Conservation (phyloP, 441 rosid species). For the Raphanus hybrid region DNA sequence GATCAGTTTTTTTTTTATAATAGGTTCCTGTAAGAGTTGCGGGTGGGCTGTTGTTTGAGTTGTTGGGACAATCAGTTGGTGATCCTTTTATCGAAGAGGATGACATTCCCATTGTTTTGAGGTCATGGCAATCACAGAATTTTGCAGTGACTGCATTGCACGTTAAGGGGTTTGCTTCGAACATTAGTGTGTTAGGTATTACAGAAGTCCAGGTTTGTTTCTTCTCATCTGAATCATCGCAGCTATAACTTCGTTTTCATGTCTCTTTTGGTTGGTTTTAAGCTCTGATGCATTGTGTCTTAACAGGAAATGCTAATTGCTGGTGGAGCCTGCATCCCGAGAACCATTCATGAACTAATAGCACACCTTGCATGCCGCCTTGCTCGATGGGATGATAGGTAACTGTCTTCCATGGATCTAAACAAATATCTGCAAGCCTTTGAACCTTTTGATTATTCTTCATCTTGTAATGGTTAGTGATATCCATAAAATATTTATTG, state of each 20-base stretch:
- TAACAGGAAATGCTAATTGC: slow-evolving; percentile 62
- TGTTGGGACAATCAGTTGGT: slow-evolving; percentile 70
- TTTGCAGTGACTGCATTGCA: slow-evolving; percentile 62
- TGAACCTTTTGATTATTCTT: not conserved
- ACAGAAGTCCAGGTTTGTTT: slow-evolving; percentile 64
- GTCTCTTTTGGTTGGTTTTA: not conserved
- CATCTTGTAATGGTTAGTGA: slow-evolving; percentile 16
- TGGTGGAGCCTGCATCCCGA: slow-evolving; percentile 50
- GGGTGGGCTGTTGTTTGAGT: slow-evolving; percentile 73
- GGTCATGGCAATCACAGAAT: slow-evolving; percentile 73
- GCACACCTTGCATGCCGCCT: slow-evolving; percentile 65
- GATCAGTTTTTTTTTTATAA: slow-evolving; percentile 7
- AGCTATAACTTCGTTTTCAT: not conserved
- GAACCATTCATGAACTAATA: slow-evolving; percentile 56
- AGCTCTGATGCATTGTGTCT: slow-evolving; percentile 13
- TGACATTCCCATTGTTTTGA: slow-evolving; percentile 60
- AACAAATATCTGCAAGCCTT: not conserved
- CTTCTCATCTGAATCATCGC: not conserved
- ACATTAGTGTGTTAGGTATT: slow-evolving; percentile 58
- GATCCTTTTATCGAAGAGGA: slow-evolving; percentile 67
- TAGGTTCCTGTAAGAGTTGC: slow-evolving; percentile 75
- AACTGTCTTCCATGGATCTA: slow-evolving; percentile 7
- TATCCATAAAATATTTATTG: too few relatives aligned
- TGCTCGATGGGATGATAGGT: slow-evolving; percentile 78
- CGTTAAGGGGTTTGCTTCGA: slow-evolving; percentile 52